These are phyloP conservation scores for Pholiota molesta DNA, from an alignment of 768 basidiomycete genomes.

Conservation along the genomic window DNA sequence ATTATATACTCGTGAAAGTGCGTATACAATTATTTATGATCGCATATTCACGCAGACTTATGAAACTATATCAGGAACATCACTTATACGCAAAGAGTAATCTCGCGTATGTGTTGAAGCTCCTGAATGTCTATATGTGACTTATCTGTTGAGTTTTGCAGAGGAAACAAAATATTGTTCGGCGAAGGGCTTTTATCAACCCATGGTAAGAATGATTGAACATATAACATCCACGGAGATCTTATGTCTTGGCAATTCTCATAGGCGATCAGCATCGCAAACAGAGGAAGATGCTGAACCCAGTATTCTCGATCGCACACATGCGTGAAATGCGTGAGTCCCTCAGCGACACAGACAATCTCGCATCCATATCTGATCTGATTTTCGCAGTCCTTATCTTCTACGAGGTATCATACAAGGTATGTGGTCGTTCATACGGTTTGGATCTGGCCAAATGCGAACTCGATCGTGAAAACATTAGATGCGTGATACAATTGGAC, in stretches of 20 bases:
- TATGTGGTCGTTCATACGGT: conserved; percentile 8
- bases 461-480: conserved; percentile 8
- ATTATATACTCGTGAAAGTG: conserved; percentile 52
- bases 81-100: conserved; percentile 34
- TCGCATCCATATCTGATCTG: neutral
- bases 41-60: neutral
- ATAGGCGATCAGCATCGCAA: conserved; percentile 42
- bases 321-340: conserved; percentile 38
- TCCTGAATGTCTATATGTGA: neutral
- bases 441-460: too few relatives aligned
- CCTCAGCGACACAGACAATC: neutral
- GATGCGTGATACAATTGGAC: conserved; percentile 28
- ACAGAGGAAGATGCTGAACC: conserved; percentile 49
- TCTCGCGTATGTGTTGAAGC: conserved; percentile 24
- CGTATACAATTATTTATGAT: neutral
- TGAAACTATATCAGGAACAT: conserved; percentile 29
- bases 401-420: conserved; percentile 32
- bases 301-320: conserved; percentile 45
- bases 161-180: conserved; percentile 19
- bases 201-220: conserved; percentile 18
- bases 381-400: conserved; percentile 32
- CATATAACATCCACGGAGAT: neutral
- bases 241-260: neutral
- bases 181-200: conserved; percentile 24
- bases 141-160: neutral